Evolutionary conservation across 495 filamentous ascomycete genomes (phyloP).

Genomic region (Melanomma pulvis-pyrius): DNA sequence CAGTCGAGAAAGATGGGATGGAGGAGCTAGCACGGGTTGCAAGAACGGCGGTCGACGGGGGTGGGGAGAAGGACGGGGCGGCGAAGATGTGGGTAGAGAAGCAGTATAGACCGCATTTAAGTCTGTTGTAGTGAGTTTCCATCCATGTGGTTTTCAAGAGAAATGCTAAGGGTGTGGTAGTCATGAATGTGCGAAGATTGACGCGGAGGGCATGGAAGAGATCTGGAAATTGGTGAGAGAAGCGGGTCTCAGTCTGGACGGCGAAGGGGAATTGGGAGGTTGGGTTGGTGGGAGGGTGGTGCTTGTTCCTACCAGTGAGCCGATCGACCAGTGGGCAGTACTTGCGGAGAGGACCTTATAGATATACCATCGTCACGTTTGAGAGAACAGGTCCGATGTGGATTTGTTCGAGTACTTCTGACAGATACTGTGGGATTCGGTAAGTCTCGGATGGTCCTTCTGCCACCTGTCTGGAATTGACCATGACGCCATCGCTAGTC

Average conservation of each 20-base stretch:
- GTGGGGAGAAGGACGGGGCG: slow-evolving; percentile 13
- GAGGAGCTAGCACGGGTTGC: slow-evolving; percentile 25
- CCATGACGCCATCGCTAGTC: too few relatives aligned
- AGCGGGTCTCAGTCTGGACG: slow-evolving; percentile 29
- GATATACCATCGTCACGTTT: too few relatives aligned
- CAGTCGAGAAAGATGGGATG: slow-evolving; percentile 35
- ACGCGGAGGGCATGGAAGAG: slow-evolving; percentile 22
- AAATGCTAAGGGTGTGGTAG: background rate
- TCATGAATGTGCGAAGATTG: slow-evolving; percentile 22
- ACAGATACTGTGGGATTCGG: too few relatives aligned
- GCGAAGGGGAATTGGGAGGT: slow-evolving; percentile 27
- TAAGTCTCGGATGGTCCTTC: too few relatives aligned
- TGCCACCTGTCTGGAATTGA: too few relatives aligned
- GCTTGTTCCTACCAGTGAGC: slow-evolving; percentile 41
- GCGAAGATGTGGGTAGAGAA: slow-evolving; percentile 41
- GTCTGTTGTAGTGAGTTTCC: slow-evolving; percentile 44
- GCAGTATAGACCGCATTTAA: slow-evolving; percentile 41
- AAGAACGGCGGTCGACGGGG: slow-evolving; percentile 11
- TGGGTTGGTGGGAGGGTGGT: slow-evolving; percentile 41
- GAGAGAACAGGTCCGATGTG: too few relatives aligned
- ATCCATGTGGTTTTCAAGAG: background rate
- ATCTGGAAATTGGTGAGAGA: slow-evolving; percentile 28
- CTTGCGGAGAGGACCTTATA: slow-evolving; percentile 33
- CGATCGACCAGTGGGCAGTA: slow-evolving; percentile 41
- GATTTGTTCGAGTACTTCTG: too few relatives aligned